Base-by-base conservation (phyloP, 306 rosid species). In the Elaeagnus macrophylla region DNA sequence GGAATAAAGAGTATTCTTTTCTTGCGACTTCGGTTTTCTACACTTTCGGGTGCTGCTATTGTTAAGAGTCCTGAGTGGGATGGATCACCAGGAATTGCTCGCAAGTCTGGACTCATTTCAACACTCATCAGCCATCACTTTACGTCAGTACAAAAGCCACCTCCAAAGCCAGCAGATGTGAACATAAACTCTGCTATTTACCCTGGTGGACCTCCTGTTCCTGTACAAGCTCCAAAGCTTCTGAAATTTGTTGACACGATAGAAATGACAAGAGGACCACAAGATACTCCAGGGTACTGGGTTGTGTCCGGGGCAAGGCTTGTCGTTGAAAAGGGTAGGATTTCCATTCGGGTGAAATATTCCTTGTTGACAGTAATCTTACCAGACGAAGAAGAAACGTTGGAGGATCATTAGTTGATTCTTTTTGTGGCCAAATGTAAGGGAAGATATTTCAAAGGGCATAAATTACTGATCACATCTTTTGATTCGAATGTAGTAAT, bases 181-280 rank as follows among this genome's bases (percentile, higher is more conserved):
- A 90, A 86, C 66, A 83, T 90, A 70, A 90, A 90, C 63, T 86
- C 97, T 8, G 95, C 97, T 2, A 77, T 90, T 12, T 90, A 90
- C 67, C 97, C 97, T 0, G 91, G 97, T 0, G 97, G 97, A 51
- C 97, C 97, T 56, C 97, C 97, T 3, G 88, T 86, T 20, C 94
- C 97, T 2, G 81, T 83, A 51, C 97, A 81, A 61, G 84, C 94
- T 44, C 80, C 94, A 13, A 86, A 77, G 78, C 97, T 90, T 68
- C 88, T 79, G 38, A 90, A 86, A 69, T 86, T 81, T 56, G 97
- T 90, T 14, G 95, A 90, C 75, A 74, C 94, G 10, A 78, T 91
- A n/a, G 97, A 90, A 77, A 83, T 90, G 95, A 73, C 73, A 14
- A 72, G 97, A 75, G 97, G 97, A 51, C 97, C 97, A 15, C 94